Evolutionary conservation across 345 rosid genomes (phyloP).

Genomic region (Gossypium thurberi): DNA sequence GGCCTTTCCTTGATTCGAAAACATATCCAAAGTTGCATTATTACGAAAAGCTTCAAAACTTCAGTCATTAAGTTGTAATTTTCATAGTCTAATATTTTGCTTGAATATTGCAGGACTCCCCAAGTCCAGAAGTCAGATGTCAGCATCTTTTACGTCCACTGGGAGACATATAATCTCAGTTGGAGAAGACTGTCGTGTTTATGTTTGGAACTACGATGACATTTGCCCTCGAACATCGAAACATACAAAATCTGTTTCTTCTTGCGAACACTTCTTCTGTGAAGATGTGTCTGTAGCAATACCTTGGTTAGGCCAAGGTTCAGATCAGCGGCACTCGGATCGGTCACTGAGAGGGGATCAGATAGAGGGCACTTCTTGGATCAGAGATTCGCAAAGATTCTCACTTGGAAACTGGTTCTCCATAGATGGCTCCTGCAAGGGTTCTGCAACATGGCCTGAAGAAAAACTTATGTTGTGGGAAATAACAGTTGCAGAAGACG

Average conservation of each 20-base stretch:
- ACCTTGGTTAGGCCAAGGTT: constrained; percentile 50
- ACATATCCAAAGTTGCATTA: neutral
- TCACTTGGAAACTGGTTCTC: constrained; percentile 54
- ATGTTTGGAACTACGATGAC: constrained; percentile 55
- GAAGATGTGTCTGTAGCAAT: constrained; percentile 54
- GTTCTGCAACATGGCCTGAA: constrained; percentile 86
- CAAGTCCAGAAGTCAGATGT: constrained; percentile 62
- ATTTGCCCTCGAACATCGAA: constrained; percentile 27
- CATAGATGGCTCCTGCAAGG: constrained; percentile 44
- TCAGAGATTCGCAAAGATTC: constrained; percentile 32
- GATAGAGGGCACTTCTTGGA: constrained; percentile 14
- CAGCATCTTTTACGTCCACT: constrained; percentile 62
- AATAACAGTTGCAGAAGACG: constrained; percentile 5
- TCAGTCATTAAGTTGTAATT: neutral
- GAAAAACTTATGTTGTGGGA: constrained; percentile 61
- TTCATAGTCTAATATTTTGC: neutral
- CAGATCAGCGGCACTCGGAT: constrained; percentile 9
- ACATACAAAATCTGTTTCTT: constrained; percentile 34
- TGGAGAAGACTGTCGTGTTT: constrained; percentile 63
- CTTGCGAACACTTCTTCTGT: constrained; percentile 66
- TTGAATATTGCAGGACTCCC: constrained; percentile 40
- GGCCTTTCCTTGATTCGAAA: neutral
- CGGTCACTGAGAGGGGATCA: constrained; percentile 9
- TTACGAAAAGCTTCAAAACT: neutral
- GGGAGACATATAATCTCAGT: constrained; percentile 76